Evolutionary conservation across 495 filamentous ascomycete species (phyloP).

Genomic region (Penicillium herquei): DNA sequence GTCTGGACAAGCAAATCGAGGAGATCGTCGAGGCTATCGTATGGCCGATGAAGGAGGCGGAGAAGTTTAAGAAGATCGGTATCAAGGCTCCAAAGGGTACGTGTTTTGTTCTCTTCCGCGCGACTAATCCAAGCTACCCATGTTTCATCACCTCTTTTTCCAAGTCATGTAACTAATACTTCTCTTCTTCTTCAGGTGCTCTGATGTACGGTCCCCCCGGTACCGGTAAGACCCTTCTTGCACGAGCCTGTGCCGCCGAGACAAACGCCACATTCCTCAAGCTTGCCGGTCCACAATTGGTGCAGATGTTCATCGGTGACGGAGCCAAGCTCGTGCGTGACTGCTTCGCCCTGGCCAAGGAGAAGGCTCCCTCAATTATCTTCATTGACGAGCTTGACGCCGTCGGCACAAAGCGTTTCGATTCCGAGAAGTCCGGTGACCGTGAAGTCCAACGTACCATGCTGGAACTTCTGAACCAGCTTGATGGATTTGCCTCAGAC

Average conservation of each 20-base stretch:
- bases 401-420: conserved; percentile 97
- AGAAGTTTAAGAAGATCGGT: conserved; percentile 98
- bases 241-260: conserved; percentile 94
- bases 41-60: conserved; percentile 99
- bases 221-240: conserved; percentile 94
- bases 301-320: conserved; percentile 99
- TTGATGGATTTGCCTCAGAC: conserved; percentile 98
- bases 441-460: conserved; percentile 98
- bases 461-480: conserved; percentile 97
- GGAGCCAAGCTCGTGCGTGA: conserved; percentile 97
- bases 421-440: conserved; percentile 97
- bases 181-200: conserved; percentile 59
- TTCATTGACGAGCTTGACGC: conserved; percentile 99
- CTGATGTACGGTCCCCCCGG: conserved; percentile 98
- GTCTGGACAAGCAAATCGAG: conserved; percentile 98
- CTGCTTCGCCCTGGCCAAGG: conserved; percentile 95
- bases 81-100: conserved; percentile 99
- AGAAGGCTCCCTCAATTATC: conserved; percentile 98
- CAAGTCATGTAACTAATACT: conserved; percentile 1
- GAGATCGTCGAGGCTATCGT: conserved; percentile 99
- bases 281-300: conserved; percentile 95
- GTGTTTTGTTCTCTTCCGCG: conserved; percentile 2
- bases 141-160: background rate
- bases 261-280: conserved; percentile 99
- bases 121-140: too few species aligned